Evolutionary conservation across 306 rosid genomes (phyloP).

Genomic region (Cicer bijugum): DNA sequence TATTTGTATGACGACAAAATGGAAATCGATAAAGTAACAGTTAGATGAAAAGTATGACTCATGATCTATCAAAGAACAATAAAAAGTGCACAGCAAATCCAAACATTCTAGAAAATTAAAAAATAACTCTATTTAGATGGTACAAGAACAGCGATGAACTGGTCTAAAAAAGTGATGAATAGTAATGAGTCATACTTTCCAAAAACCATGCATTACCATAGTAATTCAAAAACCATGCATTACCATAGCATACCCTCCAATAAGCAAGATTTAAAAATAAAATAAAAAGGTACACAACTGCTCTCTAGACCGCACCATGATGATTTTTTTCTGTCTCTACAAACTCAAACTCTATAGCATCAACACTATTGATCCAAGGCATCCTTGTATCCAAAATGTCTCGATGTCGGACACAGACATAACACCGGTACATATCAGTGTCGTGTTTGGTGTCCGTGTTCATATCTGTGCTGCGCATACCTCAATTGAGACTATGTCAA

Average conservation of each 20-base stretch:
- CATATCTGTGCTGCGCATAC: no score
- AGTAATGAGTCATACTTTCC: no score
- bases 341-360: not conserved
- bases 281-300: not conserved
- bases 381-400: no score
- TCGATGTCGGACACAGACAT: no score
- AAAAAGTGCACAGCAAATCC: not conserved
- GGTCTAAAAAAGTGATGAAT: no score
- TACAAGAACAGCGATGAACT: no score
- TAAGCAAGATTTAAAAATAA: not conserved
- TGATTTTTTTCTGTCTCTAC: not conserved
- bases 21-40: conserved; percentile 6
- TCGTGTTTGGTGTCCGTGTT: no score
- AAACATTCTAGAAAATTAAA: not conserved
- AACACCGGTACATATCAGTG: no score
- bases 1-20: conserved; percentile 3
- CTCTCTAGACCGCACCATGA: not conserved
- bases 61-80: not conserved
- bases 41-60: conserved; percentile 1
- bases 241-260: not conserved
- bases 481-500: not conserved
- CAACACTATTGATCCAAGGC: no score
- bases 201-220: not conserved
- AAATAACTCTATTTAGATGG: not conserved
- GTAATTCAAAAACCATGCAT: not conserved